Percentiles rank a stretch among this genome's conserved stretches.
Conservation (phyloP, 1,284 basidiomycete species). For the Boletus smithii region DNA sequence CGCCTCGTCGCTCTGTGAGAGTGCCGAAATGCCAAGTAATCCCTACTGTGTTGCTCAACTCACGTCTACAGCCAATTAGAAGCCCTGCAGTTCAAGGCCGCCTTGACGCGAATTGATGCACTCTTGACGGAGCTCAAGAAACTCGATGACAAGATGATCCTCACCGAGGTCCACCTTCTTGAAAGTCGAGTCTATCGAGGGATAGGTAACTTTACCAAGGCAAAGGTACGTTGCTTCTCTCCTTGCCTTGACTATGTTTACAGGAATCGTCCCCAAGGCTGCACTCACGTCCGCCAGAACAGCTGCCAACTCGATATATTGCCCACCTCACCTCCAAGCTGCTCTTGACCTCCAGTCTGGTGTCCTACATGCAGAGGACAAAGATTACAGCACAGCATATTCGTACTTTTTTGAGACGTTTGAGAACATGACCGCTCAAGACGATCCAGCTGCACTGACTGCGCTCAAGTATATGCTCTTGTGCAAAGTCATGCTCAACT, state of each 20-base stretch:
- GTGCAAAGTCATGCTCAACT: constrained; percentile 96
- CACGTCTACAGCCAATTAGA: constrained; percentile 63
- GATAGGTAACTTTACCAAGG: constrained; percentile 87
- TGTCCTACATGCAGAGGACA: constrained; percentile 93
- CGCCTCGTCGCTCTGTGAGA: constrained; percentile 79
- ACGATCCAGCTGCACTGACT: constrained; percentile 73
- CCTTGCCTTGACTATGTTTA: background rate
- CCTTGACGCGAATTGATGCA: constrained; percentile 79
- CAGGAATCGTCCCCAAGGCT: constrained; percentile 51
- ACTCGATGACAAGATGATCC: constrained; percentile 96
- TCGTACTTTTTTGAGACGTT: constrained; percentile 98
- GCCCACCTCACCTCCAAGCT: constrained; percentile 90
- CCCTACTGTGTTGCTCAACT: background rate
- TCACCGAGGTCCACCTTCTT: constrained; percentile 94
- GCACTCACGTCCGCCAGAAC: constrained; percentile 91
- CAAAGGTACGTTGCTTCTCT: constrained; percentile 60
- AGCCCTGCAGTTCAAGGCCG: constrained; percentile 72
- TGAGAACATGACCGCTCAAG: constrained; percentile 71
- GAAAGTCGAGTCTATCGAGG: constrained; percentile 91
- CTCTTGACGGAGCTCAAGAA: constrained; percentile 89
- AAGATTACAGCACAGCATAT: constrained; percentile 96
- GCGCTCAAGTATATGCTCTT: constrained; percentile 97
- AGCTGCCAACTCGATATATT: constrained; percentile 96
- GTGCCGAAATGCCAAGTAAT: background rate
- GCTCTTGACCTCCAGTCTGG: constrained; percentile 91